Conservation (phyloP, 495 filamentous ascomycete species). For the Aspergillus asperescens region DNA sequence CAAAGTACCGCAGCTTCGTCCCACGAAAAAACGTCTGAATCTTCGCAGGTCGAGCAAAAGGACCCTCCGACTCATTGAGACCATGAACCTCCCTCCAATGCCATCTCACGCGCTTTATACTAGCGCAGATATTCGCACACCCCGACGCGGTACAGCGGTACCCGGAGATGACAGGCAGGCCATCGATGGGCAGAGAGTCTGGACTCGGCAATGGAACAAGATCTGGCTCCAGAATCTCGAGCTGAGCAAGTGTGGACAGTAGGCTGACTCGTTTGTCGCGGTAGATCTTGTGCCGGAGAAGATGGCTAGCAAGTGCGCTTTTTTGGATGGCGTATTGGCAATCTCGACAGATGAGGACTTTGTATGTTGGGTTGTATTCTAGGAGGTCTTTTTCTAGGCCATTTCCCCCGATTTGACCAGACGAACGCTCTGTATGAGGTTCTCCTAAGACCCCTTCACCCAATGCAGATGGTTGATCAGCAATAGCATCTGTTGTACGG, state of each 20-base stretch:
- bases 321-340: conserved; percentile 14
- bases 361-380: conserved; percentile 4
- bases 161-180: neutral
- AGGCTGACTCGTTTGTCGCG: conserved; percentile 7
- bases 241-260: neutral
- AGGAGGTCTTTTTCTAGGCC: neutral
- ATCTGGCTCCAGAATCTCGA: conserved; percentile 1
- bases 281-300: conserved; percentile 12
- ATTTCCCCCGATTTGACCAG: too few species aligned
- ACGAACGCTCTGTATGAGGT: too few species aligned
- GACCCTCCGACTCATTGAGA: neutral
- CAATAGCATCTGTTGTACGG: too few species aligned
- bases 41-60: neutral
- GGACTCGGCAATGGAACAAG: neutral
- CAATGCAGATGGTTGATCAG: too few species aligned
- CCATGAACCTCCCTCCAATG: conserved; percentile 7
- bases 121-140: conserved; percentile 8
- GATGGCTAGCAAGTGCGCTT: conserved; percentile 7
- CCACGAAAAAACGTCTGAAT: conserved; percentile 13
- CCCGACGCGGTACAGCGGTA: neutral
- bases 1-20: conserved; percentile 8
- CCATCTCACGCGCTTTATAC: conserved; percentile 5
- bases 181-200: neutral
- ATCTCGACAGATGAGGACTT: conserved; percentile 9
- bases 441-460: too few species aligned